Conservation (phyloP, 305 asterid species). For the Fraxinus paxiana region DNA sequence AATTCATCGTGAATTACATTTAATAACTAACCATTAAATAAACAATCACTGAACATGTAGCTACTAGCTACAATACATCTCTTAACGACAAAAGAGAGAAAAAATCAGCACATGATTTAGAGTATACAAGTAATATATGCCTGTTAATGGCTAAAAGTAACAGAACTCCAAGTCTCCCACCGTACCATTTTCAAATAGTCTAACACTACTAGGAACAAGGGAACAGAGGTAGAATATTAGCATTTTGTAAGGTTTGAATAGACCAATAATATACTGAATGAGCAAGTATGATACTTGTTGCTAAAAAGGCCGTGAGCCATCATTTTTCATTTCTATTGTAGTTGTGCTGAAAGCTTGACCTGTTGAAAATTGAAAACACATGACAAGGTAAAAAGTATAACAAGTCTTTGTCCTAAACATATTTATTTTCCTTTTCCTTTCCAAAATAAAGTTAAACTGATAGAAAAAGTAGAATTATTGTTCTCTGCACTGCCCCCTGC, state of each 20-base stretch:
- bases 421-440: neutral
- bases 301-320: neutral
- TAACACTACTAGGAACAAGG: neutral
- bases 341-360: neutral
- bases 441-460: neutral
- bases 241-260: neutral
- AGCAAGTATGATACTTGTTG: neutral
- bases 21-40: neutral
- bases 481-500: neutral
- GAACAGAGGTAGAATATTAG: neutral
- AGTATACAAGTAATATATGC: neutral
- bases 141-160: neutral
- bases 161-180: neutral
- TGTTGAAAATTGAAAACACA: neutral
- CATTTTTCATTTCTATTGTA: neutral
- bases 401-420: neutral
- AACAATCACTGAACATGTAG: neutral
- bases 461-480: neutral
- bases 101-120: neutral
- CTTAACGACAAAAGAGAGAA: neutral
- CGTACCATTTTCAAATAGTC: neutral
- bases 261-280: neutral
- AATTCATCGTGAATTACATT: constrained; percentile 21
- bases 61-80: neutral
- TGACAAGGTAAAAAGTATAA: neutral